phyloP scores from a whole-genome alignment of 2,329 filamentous ascomycete genomes.

The Aspergillus japonicus region DNA sequence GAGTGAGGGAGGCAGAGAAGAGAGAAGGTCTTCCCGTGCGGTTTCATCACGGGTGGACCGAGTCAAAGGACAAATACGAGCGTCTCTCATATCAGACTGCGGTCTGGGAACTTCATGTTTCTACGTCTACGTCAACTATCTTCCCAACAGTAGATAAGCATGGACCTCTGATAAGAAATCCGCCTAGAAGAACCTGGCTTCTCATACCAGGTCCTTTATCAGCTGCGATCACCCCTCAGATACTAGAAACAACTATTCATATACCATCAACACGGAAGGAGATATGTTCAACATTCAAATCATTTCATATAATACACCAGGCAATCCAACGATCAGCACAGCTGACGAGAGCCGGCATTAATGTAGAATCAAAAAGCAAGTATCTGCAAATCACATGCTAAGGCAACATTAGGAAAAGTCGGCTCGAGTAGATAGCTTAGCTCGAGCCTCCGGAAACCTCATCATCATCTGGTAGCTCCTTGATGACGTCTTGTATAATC shows the following conservation, averaged over 20 bases:
- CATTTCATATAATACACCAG: constrained; percentile 25
- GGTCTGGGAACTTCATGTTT: background rate
- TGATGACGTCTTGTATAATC: constrained; percentile 72
- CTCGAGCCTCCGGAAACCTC: constrained; percentile 27
- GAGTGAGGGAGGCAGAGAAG: background rate
- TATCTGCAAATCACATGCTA: constrained; percentile 3
- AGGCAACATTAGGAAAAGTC: background rate
- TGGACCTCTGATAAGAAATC: background rate
- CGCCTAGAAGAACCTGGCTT: too few species aligned
- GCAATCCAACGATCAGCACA: background rate
- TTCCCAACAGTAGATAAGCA: background rate
- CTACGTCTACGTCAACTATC: background rate
- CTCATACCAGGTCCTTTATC: too few species aligned
- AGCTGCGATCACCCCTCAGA: background rate
- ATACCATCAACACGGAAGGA: background rate
- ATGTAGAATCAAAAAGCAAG: constrained; percentile 1
- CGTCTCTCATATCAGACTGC: background rate
- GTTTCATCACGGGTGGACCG: background rate
- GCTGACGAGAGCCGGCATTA: background rate
- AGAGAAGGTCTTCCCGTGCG: background rate
- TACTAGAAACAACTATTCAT: background rate
- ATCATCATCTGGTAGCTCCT: constrained; percentile 63
- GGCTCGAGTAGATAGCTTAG: constrained; percentile 7
- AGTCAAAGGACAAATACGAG: background rate
- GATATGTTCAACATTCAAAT: constrained; percentile 17